Conservation (phyloP, 176 grass and related monocot genomes). For the Bothriochloa decipiens region DNA sequence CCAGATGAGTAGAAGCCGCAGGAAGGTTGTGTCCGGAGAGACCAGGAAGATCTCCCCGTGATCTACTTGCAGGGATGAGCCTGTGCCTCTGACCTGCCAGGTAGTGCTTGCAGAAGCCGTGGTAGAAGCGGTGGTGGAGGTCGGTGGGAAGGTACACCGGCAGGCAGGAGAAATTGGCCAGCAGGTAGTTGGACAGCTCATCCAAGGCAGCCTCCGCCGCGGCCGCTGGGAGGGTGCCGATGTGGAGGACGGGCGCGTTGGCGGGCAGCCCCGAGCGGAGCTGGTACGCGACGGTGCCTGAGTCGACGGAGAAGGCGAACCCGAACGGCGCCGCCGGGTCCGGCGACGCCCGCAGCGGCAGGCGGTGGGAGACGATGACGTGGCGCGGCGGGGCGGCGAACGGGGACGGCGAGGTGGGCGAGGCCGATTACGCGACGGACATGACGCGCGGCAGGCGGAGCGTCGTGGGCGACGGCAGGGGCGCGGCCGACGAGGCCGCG, state of each 20-base stretch:
- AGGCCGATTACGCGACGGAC: no score
- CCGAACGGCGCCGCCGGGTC: conserved; percentile 48
- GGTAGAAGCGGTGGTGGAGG: conserved; percentile 83
- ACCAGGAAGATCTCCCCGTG: conserved; percentile 34
- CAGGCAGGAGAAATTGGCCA: conserved; percentile 65
- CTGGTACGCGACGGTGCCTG: conserved; percentile 65
- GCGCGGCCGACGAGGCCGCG: conserved; percentile 39
- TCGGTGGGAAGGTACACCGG: conserved; percentile 73
- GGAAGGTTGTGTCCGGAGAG: conserved; percentile 53
- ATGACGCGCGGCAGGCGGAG: conserved; percentile 73
- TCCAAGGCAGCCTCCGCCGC: conserved; percentile 50
- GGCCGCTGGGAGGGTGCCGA: conserved; percentile 62
- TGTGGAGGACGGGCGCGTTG: conserved; percentile 60
- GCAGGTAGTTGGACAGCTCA: conserved; percentile 63
- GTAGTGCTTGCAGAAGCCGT: conserved; percentile 97
- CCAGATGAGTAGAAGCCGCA: conserved; percentile 58
- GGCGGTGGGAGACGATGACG: no score
- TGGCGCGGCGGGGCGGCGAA: no score
- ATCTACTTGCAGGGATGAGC: conserved; percentile 49
- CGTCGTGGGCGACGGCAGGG: conserved; percentile 52
- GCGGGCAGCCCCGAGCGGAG: conserved; percentile 66
- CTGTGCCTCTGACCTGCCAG: conserved; percentile 47
- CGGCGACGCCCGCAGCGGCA: no score
- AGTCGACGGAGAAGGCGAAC: conserved; percentile 55
- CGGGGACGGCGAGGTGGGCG: no score